Conservation (phyloP, 2,329 filamentous ascomycete species). For the Talaromyces sp. region DNA sequence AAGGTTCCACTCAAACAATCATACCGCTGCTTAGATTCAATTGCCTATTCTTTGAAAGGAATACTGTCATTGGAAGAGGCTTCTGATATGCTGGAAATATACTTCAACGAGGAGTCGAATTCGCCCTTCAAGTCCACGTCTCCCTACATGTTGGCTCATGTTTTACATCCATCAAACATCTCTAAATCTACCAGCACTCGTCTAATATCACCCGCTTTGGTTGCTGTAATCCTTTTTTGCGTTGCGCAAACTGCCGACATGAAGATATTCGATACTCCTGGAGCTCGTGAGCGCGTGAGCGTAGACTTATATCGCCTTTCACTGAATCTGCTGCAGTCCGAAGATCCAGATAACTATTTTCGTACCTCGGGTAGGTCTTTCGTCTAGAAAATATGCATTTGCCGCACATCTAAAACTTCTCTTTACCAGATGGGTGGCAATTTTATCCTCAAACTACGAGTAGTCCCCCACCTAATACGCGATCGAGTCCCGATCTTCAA, state of each 20-base stretch:
- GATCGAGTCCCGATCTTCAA: slow-evolving; percentile 12
- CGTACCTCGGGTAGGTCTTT: slow-evolving; percentile 15
- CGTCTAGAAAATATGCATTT: no score
- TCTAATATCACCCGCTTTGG: slow-evolving; percentile 47
- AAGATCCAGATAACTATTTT: slow-evolving; percentile 29
- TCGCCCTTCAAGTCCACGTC: slow-evolving; percentile 50
- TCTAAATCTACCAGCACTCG: slow-evolving; percentile 46
- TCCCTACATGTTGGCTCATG: slow-evolving; percentile 52
- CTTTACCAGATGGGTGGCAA: slow-evolving; percentile 17
- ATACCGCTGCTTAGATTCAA: slow-evolving; percentile 47
- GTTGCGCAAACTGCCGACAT: slow-evolving; percentile 53
- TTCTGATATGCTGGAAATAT: slow-evolving; percentile 53
- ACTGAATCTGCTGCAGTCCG: slow-evolving; percentile 33
- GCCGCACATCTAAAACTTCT: neutral
- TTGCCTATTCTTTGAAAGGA: slow-evolving; percentile 44
- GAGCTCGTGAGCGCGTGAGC: slow-evolving; percentile 43
- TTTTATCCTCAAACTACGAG: slow-evolving; percentile 10
- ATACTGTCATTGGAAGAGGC: slow-evolving; percentile 47
- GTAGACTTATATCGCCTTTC: slow-evolving; percentile 33
- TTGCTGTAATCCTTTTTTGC: slow-evolving; percentile 54
- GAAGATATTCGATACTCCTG: slow-evolving; percentile 46
- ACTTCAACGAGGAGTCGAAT: slow-evolving; percentile 50
- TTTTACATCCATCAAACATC: slow-evolving; percentile 51
- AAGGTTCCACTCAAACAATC: slow-evolving; percentile 1
- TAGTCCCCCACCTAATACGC: slow-evolving; percentile 1